These are phyloP conservation scores for Amyloporia xantha DNA, from an alignment of 768 basidiomycete species.

Conservation along the genomic window DNA sequence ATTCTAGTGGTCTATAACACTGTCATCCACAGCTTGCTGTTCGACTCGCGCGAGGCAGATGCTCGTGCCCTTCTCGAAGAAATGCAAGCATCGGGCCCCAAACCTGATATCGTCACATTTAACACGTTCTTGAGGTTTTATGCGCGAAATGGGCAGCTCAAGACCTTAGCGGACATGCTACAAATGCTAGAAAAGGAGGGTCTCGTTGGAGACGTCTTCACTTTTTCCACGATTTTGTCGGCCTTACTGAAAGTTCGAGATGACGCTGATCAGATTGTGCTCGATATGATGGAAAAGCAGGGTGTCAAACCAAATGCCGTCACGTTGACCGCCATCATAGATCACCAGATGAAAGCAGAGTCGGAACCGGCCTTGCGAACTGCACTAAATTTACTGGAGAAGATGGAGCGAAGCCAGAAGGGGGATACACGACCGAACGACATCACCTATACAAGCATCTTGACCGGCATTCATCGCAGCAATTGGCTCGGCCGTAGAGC, in stretches of 20 bases:
- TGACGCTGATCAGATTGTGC: conserved; percentile 58
- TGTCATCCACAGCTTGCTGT: conserved; percentile 62
- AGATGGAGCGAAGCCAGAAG: conserved; percentile 57
- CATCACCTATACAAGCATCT: conserved; percentile 77
- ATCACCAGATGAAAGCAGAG: conserved; percentile 57
- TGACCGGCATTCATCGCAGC: conserved; percentile 65
- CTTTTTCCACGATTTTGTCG: conserved; percentile 80
- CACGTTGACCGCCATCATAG: conserved; percentile 75
- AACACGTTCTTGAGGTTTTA: conserved; percentile 76
- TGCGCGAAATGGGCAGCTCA: conserved; percentile 55
- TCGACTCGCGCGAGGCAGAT: conserved; percentile 22
- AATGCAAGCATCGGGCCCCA: conserved; percentile 42
- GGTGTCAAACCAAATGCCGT: conserved; percentile 69
- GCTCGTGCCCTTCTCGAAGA: conserved; percentile 34
- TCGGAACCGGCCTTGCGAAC: conserved; percentile 47
- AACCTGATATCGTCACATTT: conserved; percentile 68
- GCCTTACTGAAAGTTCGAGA: conserved; percentile 62
- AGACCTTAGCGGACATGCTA: conserved; percentile 50
- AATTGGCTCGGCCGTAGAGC: conserved; percentile 39
- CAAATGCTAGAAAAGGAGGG: conserved; percentile 46
- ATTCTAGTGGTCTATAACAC: conserved; percentile 59
- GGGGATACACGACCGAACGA: conserved; percentile 52
- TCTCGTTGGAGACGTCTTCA: conserved; percentile 72
- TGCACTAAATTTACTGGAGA: conserved; percentile 62
- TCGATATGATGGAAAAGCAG: conserved; percentile 71